phyloP scores from a whole-genome alignment of 163 green algal species.

The Picocystis sp. region DNA sequence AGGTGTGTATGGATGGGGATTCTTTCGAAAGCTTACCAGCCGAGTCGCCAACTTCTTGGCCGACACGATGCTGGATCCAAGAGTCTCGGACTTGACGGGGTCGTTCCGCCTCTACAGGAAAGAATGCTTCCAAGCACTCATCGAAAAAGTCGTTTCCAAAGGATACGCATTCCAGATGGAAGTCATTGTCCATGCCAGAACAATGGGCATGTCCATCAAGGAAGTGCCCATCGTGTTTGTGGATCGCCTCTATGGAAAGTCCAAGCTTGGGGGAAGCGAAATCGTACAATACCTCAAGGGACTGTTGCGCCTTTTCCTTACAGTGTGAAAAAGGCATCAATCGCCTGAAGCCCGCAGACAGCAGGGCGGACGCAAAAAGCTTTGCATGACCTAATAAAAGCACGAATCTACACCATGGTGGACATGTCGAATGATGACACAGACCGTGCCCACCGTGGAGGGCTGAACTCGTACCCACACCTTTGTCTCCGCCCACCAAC shows the following conservation, averaged over 20 bases:
- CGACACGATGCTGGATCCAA: conserved; percentile 50
- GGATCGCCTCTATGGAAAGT: conserved; percentile 78
- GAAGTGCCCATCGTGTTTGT: conserved; percentile 99
- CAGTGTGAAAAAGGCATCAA: conserved; percentile 15
- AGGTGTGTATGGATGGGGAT: conserved; percentile 79
- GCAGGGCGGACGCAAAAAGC: no score
- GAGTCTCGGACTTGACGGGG: conserved; percentile 71
- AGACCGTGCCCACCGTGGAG: no score
- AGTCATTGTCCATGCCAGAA: conserved; percentile 68
- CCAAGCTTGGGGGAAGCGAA: conserved; percentile 79
- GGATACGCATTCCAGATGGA: conserved; percentile 99
- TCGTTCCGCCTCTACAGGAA: conserved; percentile 74
- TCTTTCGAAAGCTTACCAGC: conserved; percentile 69
- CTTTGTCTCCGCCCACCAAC: no score
- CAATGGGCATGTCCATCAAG: conserved; percentile 36
- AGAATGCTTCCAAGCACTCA: conserved; percentile 42
- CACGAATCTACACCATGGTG: no score
- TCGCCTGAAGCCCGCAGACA: no score
- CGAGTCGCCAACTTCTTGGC: conserved; percentile 79
- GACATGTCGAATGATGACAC: no score
- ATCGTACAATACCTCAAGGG: conserved; percentile 71
- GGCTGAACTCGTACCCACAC: no score
- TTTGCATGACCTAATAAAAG: no score
- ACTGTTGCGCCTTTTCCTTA: conserved; percentile 68
- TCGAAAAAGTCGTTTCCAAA: conserved; percentile 29